Conservation (phyloP, 2,329 filamentous ascomycete species). For the Exophiala xenobiotica region DNA sequence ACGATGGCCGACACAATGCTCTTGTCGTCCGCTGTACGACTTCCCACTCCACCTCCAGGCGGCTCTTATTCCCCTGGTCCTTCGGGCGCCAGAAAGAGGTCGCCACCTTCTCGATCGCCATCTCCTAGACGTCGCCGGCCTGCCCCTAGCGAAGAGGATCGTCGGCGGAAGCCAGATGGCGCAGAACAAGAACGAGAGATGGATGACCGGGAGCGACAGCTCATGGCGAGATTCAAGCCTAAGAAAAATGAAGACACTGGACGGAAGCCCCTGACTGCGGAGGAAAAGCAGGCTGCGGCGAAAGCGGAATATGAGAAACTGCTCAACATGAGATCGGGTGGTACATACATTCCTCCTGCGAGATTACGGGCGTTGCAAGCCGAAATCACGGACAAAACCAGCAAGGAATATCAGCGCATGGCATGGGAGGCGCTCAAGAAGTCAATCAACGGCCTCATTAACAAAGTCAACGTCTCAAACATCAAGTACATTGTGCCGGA, state of each 20-base stretch:
- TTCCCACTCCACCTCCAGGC: constrained; percentile 56
- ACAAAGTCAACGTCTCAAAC: constrained; percentile 97
- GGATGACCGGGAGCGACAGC: constrained; percentile 50
- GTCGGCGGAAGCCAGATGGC: constrained; percentile 29
- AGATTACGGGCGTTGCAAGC: constrained; percentile 87
- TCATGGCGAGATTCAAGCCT: constrained; percentile 55
- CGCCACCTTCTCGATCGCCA: constrained; percentile 54
- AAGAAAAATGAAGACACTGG: constrained; percentile 48
- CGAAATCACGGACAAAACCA: constrained; percentile 93
- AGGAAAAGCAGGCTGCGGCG: constrained; percentile 81
- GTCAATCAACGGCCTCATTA: constrained; percentile 96
- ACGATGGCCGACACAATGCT: constrained; percentile 46
- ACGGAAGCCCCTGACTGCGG: constrained; percentile 63
- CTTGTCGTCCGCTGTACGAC: constrained; percentile 57
- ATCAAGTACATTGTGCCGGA: constrained; percentile 98
- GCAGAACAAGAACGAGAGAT: constrained; percentile 51
- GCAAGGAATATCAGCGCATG: constrained; percentile 98
- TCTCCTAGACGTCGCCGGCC: constrained; percentile 53
- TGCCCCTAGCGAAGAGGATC: constrained; percentile 40
- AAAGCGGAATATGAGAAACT: constrained; percentile 94
- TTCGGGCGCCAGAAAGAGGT: constrained; percentile 56
- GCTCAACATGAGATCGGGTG: constrained; percentile 87
- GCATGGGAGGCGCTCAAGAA: constrained; percentile 99
- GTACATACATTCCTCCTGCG: constrained; percentile 93
- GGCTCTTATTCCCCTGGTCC: constrained; percentile 49